phyloP scores from a whole-genome alignment of 371 early-diverging fungal genomes.

The Saksenaea oblongispora region DNA sequence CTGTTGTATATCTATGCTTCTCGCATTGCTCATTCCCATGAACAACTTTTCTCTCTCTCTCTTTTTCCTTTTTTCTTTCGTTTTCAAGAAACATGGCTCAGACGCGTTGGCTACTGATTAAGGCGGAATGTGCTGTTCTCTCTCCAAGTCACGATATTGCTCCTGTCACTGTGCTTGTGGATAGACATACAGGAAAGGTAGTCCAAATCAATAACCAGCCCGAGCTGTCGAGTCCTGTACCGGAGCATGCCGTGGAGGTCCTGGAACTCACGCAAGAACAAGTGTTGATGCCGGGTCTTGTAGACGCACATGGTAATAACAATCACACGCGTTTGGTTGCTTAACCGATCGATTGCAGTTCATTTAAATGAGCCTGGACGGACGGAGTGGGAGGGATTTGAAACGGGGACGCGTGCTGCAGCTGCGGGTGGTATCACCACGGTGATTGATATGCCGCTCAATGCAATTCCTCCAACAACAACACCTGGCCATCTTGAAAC shows the following conservation, averaged over 20 bases:
- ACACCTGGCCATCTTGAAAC: constrained; percentile 64
- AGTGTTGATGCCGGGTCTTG: constrained; percentile 74
- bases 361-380: constrained; percentile 85
- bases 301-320: constrained; percentile 79
- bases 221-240: background rate
- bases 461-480: constrained; percentile 84
- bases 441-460: constrained; percentile 86
- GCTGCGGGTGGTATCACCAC: constrained; percentile 83
- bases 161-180: constrained; percentile 51
- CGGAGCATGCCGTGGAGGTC: constrained; percentile 20
- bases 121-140: constrained; percentile 44
- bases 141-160: constrained; percentile 39
- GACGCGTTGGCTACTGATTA: constrained; percentile 33
- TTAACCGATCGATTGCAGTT: constrained; percentile 32
- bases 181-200: constrained; percentile 53
- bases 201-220: constrained; percentile 34
- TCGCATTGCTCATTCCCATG: too few relatives aligned
- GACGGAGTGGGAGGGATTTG: constrained; percentile 86
- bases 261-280: constrained; percentile 41
- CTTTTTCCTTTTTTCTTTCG: background rate
- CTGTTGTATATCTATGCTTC: too few relatives aligned
- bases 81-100: constrained; percentile 5
- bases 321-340: too few relatives aligned
- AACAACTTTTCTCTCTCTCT: background rate
- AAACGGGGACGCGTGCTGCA: constrained; percentile 79